phyloP scores from a whole-genome alignment of 2,329 filamentous ascomycete genomes.

The Botryotinia convoluta region DNA sequence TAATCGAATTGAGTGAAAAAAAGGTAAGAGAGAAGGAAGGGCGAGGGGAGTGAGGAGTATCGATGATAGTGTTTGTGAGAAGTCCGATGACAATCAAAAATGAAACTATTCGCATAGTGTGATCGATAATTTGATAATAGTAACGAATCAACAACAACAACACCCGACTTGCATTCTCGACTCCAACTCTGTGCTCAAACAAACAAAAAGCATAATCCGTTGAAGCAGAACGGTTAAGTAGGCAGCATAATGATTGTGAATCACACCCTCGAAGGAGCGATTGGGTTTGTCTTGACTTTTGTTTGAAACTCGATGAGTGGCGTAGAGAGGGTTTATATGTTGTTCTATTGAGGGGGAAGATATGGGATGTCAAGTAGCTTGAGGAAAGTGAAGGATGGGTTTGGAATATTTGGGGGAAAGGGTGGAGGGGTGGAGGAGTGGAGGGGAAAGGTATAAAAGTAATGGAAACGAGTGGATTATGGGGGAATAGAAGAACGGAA shows the following conservation, averaged over 20 bases:
- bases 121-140: accelerated
- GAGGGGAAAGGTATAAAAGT: background rate
- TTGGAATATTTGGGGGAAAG: background rate
- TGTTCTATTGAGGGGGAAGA: accelerated
- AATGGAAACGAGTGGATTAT: background rate
- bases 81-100: background rate
- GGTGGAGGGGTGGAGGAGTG: too few relatives aligned
- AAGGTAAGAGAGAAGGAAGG: too few relatives aligned
- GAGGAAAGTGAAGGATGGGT: background rate
- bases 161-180: background rate
- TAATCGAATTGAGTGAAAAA: too few relatives aligned
- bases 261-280: background rate
- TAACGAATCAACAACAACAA: background rate
- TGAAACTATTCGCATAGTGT: accelerated
- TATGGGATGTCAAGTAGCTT: accelerated
- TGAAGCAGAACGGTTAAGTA: accelerated
- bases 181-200: accelerated
- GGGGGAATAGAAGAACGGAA: too few relatives aligned
- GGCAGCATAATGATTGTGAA: accelerated
- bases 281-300: background rate
- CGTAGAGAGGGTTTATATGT: background rate
- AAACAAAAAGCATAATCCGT: accelerated
- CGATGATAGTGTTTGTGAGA: accelerated
- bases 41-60: too few relatives aligned
- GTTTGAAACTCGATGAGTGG: background rate